Conservation (phyloP, 1,284 basidiomycete genomes). For the Ceratorhiza oryzae-sativae region DNA sequence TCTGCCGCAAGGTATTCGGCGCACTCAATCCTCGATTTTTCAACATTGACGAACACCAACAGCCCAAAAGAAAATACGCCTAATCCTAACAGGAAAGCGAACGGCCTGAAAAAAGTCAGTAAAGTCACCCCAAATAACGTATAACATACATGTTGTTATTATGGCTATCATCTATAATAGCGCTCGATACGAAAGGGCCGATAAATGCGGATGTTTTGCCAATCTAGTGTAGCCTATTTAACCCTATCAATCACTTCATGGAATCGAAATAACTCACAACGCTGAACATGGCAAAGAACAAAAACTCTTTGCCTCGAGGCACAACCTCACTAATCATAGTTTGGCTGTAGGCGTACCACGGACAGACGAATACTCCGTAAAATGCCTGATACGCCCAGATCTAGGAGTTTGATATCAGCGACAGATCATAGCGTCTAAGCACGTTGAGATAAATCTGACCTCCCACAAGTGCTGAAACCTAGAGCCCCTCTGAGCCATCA, state of each 20-base stretch:
- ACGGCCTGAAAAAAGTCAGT: conserved; percentile 74
- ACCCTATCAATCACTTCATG: neutral
- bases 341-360: conserved; percentile 82
- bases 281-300: conserved; percentile 80
- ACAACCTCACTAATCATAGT: conserved; percentile 87
- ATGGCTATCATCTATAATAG: conserved; percentile 58
- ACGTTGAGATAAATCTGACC: conserved; percentile 59
- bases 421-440: conserved; percentile 29
- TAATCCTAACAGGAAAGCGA: conserved; percentile 76
- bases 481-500: neutral
- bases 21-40: conserved; percentile 73
- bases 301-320: conserved; percentile 62
- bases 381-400: conserved; percentile 58
- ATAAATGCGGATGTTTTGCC: conserved; percentile 85
- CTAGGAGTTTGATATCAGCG: conserved; percentile 22
- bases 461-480: conserved; percentile 81
- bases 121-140: conserved; percentile 50
- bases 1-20: conserved; percentile 68
- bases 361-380: conserved; percentile 80
- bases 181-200: conserved; percentile 73
- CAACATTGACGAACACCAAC: conserved; percentile 71
- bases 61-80: conserved; percentile 69
- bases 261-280: conserved; percentile 53
- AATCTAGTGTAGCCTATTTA: conserved; percentile 46
- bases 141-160: conserved; percentile 68